Conservation (phyloP, 495 filamentous ascomycete species). For the Aspergillus homomorphus region DNA sequence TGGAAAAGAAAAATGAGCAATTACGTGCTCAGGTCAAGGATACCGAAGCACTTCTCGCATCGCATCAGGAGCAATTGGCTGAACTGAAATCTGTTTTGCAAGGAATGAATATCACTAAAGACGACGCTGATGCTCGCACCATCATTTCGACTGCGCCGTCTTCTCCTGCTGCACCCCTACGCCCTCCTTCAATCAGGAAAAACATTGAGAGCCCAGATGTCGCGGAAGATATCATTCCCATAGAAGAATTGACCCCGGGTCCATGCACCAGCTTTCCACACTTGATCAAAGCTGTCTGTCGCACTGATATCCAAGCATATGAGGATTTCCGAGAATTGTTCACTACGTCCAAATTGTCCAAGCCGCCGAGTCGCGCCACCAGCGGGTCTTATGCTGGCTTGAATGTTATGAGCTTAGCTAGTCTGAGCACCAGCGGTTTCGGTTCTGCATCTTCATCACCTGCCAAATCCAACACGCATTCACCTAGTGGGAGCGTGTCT, state of each 20-base stretch:
- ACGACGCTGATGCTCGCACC: constrained; percentile 60
- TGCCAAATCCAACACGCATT: constrained; percentile 38
- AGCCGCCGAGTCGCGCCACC: constrained; percentile 58
- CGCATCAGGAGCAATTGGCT: constrained; percentile 88
- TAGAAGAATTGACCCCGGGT: constrained; percentile 65
- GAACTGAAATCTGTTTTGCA: constrained; percentile 92
- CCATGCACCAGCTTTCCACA: constrained; percentile 84
- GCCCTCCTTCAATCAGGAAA: constrained; percentile 21
- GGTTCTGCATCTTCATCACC: constrained; percentile 43
- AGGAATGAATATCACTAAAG: constrained; percentile 70
- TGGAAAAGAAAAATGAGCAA: constrained; percentile 77
- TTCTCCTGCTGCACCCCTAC: constrained; percentile 54
- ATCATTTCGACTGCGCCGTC: constrained; percentile 60
- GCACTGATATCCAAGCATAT: constrained; percentile 75
- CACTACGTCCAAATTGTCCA: constrained; percentile 58
- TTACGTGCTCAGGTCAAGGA: constrained; percentile 74
- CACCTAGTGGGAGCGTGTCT: constrained; percentile 39
- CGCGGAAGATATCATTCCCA: constrained; percentile 14
- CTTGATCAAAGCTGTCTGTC: constrained; percentile 75
- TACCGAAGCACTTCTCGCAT: constrained; percentile 78
- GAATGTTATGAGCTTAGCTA: constrained; percentile 59
- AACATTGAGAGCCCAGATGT: constrained; percentile 20
- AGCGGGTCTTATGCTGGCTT: constrained; percentile 67
- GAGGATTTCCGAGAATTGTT: constrained; percentile 82
- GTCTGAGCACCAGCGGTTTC: constrained; percentile 45